Evolutionary conservation across 2,329 filamentous ascomycete species (phyloP).

Genomic region (Phialophora tarda): DNA sequence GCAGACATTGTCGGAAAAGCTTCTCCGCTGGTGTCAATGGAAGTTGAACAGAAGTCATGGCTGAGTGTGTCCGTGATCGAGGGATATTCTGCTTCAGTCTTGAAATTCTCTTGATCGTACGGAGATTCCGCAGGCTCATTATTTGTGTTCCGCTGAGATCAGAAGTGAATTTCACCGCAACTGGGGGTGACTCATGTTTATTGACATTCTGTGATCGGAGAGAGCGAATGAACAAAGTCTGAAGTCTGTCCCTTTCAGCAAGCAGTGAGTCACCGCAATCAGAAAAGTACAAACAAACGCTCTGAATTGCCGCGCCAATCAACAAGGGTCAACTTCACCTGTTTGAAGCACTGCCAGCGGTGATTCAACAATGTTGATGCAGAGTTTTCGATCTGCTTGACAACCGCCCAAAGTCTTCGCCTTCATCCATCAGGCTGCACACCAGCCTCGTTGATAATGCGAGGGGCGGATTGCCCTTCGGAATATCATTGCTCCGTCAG

Average conservation of each 20-base stretch:
- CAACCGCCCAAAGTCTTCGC: background rate
- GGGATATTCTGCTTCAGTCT: background rate
- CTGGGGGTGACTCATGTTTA: background rate
- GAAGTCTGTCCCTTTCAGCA: background rate
- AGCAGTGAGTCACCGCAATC: slow-evolving; percentile 1
- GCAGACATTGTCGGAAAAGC: slow-evolving; percentile 39
- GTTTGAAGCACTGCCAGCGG: background rate
- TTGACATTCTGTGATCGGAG: background rate
- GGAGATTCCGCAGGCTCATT: slow-evolving; percentile 15
- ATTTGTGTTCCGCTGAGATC: background rate
- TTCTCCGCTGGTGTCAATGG: slow-evolving; percentile 37
- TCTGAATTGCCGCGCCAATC: background rate
- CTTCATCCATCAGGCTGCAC: slow-evolving; percentile 7
- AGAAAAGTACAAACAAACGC: background rate
- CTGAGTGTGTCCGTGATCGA: slow-evolving; percentile 2
- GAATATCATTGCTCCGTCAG: slow-evolving; percentile 5
- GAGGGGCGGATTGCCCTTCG: background rate
- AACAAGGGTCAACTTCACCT: background rate
- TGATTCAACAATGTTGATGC: background rate
- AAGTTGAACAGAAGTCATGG: slow-evolving; percentile 29
- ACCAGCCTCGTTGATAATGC: slow-evolving; percentile 12
- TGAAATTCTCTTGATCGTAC: background rate
- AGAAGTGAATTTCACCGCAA: background rate
- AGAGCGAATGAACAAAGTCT: background rate
- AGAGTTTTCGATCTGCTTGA: slow-evolving; percentile 1